Base-by-base conservation (phyloP, 495 filamentous ascomycete genomes). In the Penicillium bialowiezense region DNA sequence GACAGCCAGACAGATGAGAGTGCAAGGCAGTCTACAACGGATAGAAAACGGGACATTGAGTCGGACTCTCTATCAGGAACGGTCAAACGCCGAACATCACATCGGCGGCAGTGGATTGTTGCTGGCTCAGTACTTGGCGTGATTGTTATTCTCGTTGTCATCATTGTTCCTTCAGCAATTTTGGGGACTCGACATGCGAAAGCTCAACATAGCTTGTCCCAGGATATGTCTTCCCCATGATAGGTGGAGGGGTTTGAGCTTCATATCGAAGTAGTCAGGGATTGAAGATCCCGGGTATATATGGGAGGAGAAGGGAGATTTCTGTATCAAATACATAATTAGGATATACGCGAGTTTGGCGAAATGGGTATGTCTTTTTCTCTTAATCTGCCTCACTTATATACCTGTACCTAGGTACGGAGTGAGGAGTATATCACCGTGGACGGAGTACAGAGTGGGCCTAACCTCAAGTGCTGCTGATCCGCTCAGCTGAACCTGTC, bases 101-200 rank as follows among this genome's bases (percentile, higher is more conserved):
- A 18, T 48, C 36, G 45, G 13, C 35, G 45, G 9, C 23, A 48
- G 26, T 48, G 45, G 45, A 33, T 48, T 24, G 40, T 48, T n/a
- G 8, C 28, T 8, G 26, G 45, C 19, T 38, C 45, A 3, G 36
- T 26, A 15, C 13, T 48, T 21, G 45, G 28, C 6, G 28, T 19
- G 21, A 12, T 48, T 40, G 28, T 48, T 23, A 12, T 48, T 21
- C 35, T 48, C 17, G 36, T 39, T 26, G 45, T 48, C 20, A 40
- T 48, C 8, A 48, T 48, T 48, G 45, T 48, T 23, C 45, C 45
- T 21, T 48, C 45, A 12, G 45, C 15, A 1, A 48, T 48, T 9
- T 48, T 39, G 17, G 45, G 45, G 12, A 48, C 24, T 15, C 35
- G 45, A 15, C 23, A 48, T 13, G 19, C 36, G n/a, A 40, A 29